phyloP scores from a whole-genome alignment of 176 grass and related monocot genomes.

The Thalia dealbata region DNA sequence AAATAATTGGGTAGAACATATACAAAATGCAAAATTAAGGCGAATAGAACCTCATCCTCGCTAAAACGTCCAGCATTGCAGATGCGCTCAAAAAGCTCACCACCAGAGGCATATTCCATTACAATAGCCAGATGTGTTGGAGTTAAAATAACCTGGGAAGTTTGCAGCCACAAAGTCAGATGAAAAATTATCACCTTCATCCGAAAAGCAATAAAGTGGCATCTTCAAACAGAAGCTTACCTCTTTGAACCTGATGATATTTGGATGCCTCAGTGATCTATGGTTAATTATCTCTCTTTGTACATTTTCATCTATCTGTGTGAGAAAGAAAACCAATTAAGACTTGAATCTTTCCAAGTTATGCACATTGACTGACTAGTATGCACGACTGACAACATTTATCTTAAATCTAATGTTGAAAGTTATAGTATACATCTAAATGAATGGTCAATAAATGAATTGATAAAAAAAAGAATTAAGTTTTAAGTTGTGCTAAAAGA shows the following conservation, averaged over 20 bases:
- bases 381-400: not conserved
- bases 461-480: not conserved
- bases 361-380: not conserved
- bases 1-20: not conserved
- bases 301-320: slow-evolving; percentile 99
- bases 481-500: not conserved
- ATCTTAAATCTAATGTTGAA: not conserved
- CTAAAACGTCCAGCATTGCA: slow-evolving; percentile 85
- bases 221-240: slow-evolving; percentile 30
- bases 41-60: slow-evolving; percentile 72
- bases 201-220: not conserved
- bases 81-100: slow-evolving; percentile 89
- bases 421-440: not conserved
- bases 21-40: not conserved
- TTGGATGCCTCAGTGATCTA: slow-evolving; percentile 88
- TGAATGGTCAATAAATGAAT: not conserved
- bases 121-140: slow-evolving; percentile 97
- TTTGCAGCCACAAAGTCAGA: not conserved
- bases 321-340: not conserved
- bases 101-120: slow-evolving; percentile 97
- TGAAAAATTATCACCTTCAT: not conserved
- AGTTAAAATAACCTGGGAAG: slow-evolving; percentile 79
- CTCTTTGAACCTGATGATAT: slow-evolving; percentile 99
- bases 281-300: slow-evolving; percentile 99
- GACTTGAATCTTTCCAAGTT: not conserved